Evolutionary conservation across 2,329 filamentous ascomycete species (phyloP).

Genomic region (Microcyclospora pomicola): DNA sequence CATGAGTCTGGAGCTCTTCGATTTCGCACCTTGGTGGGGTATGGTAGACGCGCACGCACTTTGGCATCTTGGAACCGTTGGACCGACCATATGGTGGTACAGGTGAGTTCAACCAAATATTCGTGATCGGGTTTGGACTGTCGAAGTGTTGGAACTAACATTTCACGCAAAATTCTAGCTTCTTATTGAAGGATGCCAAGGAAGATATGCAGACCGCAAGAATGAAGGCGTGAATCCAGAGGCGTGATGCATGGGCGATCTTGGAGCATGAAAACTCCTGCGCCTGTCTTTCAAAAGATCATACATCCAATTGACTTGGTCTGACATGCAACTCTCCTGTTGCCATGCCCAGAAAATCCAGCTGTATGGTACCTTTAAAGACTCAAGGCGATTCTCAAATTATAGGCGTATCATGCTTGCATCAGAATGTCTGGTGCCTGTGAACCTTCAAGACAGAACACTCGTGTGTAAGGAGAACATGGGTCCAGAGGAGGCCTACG

Average conservation of each 20-base stretch:
- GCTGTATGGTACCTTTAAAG: too few relatives aligned
- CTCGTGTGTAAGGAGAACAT: too few relatives aligned
- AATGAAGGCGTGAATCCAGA: constrained; percentile 47
- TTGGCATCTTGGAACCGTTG: constrained; percentile 90
- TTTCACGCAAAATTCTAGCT: constrained; percentile 39
- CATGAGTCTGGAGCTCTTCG: constrained; percentile 91
- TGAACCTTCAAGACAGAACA: too few relatives aligned
- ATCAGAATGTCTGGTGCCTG: too few relatives aligned
- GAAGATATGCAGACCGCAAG: constrained; percentile 64
- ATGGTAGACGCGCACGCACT: constrained; percentile 85
- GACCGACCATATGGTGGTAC: constrained; percentile 82
- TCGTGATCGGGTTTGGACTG: not conserved
- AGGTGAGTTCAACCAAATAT: constrained; percentile 49
- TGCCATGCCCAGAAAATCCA: too few relatives aligned
- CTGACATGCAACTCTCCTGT: too few relatives aligned
- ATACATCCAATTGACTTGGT: too few relatives aligned
- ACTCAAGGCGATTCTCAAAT: too few relatives aligned
- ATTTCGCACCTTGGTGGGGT: constrained; percentile 75
- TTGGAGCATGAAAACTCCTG: too few relatives aligned
- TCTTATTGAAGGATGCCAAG: constrained; percentile 70
- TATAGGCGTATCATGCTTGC: too few relatives aligned
- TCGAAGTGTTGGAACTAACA: constrained; percentile 4
- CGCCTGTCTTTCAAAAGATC: too few relatives aligned
- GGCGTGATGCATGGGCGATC: not conserved
- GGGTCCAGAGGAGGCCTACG: too few relatives aligned